Conservation (phyloP, 1,139 yeast species). For the Tardiomyces depauwii region DNA sequence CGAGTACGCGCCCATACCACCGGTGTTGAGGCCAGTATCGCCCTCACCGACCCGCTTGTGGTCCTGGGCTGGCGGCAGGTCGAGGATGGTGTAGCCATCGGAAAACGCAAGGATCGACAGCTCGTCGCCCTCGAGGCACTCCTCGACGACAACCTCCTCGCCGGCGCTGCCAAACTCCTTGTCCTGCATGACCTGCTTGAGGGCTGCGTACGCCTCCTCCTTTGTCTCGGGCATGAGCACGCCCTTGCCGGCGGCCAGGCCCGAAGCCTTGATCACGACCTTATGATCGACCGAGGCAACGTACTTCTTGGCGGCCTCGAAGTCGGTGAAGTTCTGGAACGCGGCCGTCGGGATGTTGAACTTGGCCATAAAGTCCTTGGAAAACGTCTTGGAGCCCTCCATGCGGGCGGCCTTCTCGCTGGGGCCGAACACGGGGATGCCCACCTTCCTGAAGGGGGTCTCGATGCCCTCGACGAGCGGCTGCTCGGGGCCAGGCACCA, state of each 20-base stretch:
- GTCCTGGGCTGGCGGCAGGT: conserved; percentile 96
- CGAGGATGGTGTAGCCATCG: conserved; percentile 87
- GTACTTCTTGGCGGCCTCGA: conserved; percentile 62
- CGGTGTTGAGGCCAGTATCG: conserved; percentile 91
- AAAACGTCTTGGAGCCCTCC: conserved; percentile 96
- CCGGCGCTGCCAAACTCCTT: conserved; percentile 91
- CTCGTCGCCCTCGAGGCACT: conserved; percentile 93
- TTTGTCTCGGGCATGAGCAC: conserved; percentile 81
- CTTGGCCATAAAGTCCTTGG: conserved; percentile 87
- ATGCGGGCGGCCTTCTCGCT: conserved; percentile 77
- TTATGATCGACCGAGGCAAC: conserved; percentile 55
- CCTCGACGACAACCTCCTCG: conserved; percentile 93
- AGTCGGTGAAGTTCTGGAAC: conserved; percentile 70
- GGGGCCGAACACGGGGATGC: conserved; percentile 96
- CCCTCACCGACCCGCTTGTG: conserved; percentile 93
- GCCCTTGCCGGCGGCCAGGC: conserved; percentile 98
- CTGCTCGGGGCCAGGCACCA: conserved; percentile 98
- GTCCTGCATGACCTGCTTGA: conserved; percentile 82
- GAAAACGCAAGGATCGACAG: conserved; percentile 83
- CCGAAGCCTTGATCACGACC: conserved; percentile 93
- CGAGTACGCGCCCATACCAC: conserved; percentile 99
- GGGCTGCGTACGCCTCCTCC: conserved; percentile 76
- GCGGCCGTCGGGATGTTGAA: conserved; percentile 92
- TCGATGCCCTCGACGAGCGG: conserved; percentile 93
- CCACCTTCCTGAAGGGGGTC: conserved; percentile 53